Conservation (phyloP, 371 early-diverging fungal species). For the Rhizopus microsporus region DNA sequence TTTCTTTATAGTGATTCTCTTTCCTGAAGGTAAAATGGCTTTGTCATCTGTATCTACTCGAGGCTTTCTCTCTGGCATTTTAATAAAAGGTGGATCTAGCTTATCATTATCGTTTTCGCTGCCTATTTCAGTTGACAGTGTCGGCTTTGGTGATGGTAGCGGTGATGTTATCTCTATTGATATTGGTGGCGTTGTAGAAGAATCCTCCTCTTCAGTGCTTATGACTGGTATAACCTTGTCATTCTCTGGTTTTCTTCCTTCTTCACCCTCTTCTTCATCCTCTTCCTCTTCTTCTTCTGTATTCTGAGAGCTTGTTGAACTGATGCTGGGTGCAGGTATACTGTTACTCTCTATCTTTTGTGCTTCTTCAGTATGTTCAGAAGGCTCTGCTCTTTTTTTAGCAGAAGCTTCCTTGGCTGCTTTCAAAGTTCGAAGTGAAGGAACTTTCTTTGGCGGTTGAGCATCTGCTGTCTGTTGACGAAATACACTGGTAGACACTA, state of each 20-base stretch:
- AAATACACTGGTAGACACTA: conserved; percentile 30
- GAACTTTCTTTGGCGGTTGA: conserved; percentile 1
- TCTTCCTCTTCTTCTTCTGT: neutral
- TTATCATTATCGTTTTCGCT: neutral
- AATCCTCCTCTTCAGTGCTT: too few relatives aligned
- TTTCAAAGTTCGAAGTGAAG: conserved; percentile 2
- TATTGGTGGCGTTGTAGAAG: too few relatives aligned
- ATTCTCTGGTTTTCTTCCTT: neutral
- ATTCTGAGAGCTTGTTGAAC: neutral
- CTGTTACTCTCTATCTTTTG: neutral
- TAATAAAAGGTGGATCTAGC: neutral
- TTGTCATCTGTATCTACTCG: neutral
- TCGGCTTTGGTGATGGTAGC: too few relatives aligned
- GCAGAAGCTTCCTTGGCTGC: neutral
- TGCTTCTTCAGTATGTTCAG: neutral
- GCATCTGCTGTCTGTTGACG: conserved; percentile 17
- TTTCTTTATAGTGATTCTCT: neutral
- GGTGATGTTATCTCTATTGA: too few relatives aligned
- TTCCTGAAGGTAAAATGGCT: neutral
- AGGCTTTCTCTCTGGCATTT: conserved; percentile 1
- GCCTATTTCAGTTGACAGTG: too few relatives aligned
- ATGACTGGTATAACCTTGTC: too few relatives aligned
- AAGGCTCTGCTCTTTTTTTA: neutral
- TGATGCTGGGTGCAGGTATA: neutral
- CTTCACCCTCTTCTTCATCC: neutral